Conservation (phyloP, 2,329 filamentous ascomycete species). For the Colletotrichum sp. region DNA sequence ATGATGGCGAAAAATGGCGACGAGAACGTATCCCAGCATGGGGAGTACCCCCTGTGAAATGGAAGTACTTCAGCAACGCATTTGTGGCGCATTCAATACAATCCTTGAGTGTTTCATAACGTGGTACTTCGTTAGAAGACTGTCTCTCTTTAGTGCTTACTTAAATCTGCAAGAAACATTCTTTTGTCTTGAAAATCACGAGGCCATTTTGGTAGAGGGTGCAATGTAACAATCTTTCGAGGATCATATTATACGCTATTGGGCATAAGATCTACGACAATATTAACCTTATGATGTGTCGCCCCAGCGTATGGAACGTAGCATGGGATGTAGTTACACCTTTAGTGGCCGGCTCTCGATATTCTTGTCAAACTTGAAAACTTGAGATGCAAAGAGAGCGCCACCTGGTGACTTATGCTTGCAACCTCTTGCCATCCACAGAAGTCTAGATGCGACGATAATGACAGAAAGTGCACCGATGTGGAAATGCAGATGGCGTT, state of each 20-base stretch:
- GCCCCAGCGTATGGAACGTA: background rate
- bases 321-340: background rate
- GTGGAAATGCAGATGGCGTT: background rate
- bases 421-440: background rate
- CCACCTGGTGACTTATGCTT: background rate
- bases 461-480: background rate
- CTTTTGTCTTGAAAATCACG: background rate
- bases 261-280: background rate
- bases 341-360: accelerated
- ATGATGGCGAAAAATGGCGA: background rate
- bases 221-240: background rate
- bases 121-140: background rate
- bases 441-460: background rate
- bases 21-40: background rate
- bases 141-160: background rate
- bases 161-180: background rate
- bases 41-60: background rate
- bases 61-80: background rate
- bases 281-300: background rate
- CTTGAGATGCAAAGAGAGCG: background rate
- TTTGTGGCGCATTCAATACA: background rate
- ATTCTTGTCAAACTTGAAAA: background rate
- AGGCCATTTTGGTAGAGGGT: background rate
- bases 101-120: background rate
- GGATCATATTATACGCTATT: background rate